A percentile compares a stretch with the other conserved stretches of the same genome.
Conservation (phyloP, 1,284 basidiomycete species). For the Retiboletus flavoniger region DNA sequence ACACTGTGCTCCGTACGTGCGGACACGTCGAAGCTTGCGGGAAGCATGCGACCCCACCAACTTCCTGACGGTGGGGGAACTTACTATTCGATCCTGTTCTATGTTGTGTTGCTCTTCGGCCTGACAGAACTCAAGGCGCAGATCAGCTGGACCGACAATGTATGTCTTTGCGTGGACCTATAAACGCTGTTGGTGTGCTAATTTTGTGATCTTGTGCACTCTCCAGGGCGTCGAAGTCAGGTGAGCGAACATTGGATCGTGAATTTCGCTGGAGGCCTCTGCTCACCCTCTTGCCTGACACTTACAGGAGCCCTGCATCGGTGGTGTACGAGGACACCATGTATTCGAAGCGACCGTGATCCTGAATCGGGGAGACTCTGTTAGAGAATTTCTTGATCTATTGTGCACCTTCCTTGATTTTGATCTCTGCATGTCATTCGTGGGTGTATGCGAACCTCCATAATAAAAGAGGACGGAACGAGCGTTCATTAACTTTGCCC, state of each 20-base stretch:
- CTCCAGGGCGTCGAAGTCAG: conserved; percentile 31
- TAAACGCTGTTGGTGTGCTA: neutral
- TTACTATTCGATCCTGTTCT: conserved; percentile 37
- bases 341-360: conserved; percentile 7
- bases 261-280: neutral
- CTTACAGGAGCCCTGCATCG: conserved; percentile 36
- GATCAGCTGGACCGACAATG: conserved; percentile 43
- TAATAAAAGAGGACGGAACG: no score
- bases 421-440: neutral
- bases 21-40: conserved; percentile 34
- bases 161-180: conserved; percentile 11
- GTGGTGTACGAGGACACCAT: conserved; percentile 37
- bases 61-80: conserved; percentile 19
- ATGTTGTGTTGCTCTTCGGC: conserved; percentile 43
- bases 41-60: conserved; percentile 17
- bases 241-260: conserved; percentile 13
- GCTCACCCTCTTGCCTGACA: neutral
- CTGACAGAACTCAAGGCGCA: conserved; percentile 46
- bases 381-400: neutral
- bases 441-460: neutral
- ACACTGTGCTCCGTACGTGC: conserved; percentile 37
- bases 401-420: neutral
- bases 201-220: neutral
- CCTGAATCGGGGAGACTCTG: neutral
- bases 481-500: no score